Conservation (phyloP, 2,329 filamentous ascomycete genomes). For the Fusarium multiceps region DNA sequence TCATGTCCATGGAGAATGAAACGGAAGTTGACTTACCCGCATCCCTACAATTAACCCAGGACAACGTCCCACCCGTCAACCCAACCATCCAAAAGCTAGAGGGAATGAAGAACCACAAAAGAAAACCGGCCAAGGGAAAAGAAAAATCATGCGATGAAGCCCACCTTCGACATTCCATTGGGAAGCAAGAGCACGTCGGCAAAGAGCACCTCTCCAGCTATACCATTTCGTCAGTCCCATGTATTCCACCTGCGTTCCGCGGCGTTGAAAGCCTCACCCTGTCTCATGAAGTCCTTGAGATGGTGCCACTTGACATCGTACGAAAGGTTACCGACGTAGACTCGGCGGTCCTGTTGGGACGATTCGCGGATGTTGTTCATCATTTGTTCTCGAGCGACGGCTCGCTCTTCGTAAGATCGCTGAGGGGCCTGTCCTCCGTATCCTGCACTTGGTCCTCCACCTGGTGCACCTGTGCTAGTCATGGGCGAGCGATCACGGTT, state of each 20-base stretch:
- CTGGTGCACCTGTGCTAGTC: constrained; percentile 75
- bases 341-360: constrained; percentile 97
- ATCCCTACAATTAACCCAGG: constrained; percentile 96
- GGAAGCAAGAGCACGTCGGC: constrained; percentile 99
- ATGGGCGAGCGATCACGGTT: constrained; percentile 85
- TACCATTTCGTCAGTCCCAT: constrained; percentile 54
- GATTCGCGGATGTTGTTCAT: constrained; percentile 94
- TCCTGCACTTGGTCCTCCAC: constrained; percentile 76
- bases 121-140: constrained; percentile 77
- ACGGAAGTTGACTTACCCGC: constrained; percentile 80
- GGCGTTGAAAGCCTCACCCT: constrained; percentile 74
- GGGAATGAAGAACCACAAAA: constrained; percentile 74
- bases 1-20: background rate
- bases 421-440: constrained; percentile 71
- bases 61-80: constrained; percentile 98
- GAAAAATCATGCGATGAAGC: constrained; percentile 87
- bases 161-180: constrained; percentile 99
- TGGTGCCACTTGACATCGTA: constrained; percentile 99
- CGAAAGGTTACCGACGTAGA: constrained; percentile 98
- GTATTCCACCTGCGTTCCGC: constrained; percentile 44
- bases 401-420: constrained; percentile 86
- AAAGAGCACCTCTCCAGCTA: constrained; percentile 99
- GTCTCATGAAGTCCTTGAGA: constrained; percentile 99
- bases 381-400: constrained; percentile 90
- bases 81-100: constrained; percentile 86